Evolutionary conservation across 2,329 filamentous ascomycete species (phyloP).

Genomic region (Nemania bipapillata): DNA sequence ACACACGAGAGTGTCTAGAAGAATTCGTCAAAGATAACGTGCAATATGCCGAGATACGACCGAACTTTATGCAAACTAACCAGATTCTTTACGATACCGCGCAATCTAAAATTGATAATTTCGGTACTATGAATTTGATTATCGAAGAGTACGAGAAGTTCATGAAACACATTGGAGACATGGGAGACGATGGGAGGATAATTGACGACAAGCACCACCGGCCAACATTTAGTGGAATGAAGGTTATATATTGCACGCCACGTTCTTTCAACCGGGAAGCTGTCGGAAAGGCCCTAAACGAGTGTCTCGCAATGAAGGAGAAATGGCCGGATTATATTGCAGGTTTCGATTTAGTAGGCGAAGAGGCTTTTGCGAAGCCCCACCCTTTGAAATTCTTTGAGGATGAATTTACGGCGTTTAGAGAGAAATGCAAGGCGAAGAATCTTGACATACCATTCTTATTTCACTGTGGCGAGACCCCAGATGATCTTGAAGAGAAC

Average conservation of each 20-base stretch:
- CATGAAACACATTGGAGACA: slow-evolving; percentile 51
- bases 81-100: slow-evolving; percentile 63
- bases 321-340: slow-evolving; percentile 64
- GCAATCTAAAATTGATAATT: slow-evolving; percentile 57
- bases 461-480: slow-evolving; percentile 80
- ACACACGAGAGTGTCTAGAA: slow-evolving; percentile 65
- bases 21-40: slow-evolving; percentile 67
- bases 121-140: slow-evolving; percentile 64
- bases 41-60: slow-evolving; percentile 70
- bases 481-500: slow-evolving; percentile 75
- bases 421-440: slow-evolving; percentile 57
- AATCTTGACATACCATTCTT: slow-evolving; percentile 73
- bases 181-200: slow-evolving; percentile 41
- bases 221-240: slow-evolving; percentile 64
- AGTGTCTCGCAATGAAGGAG: slow-evolving; percentile 66
- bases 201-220: slow-evolving; percentile 39
- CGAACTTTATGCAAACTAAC: slow-evolving; percentile 68
- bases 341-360: slow-evolving; percentile 70
- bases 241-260: slow-evolving; percentile 70
- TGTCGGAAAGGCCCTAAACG: slow-evolving; percentile 61
- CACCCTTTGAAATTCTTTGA: slow-evolving; percentile 63
- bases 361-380: slow-evolving; percentile 62
- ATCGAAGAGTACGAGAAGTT: slow-evolving; percentile 61
- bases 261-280: slow-evolving; percentile 61
- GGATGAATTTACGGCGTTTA: slow-evolving; percentile 61